phyloP scores from a whole-genome alignment of 768 basidiomycete species.

The Auriscalpium microsporum region DNA sequence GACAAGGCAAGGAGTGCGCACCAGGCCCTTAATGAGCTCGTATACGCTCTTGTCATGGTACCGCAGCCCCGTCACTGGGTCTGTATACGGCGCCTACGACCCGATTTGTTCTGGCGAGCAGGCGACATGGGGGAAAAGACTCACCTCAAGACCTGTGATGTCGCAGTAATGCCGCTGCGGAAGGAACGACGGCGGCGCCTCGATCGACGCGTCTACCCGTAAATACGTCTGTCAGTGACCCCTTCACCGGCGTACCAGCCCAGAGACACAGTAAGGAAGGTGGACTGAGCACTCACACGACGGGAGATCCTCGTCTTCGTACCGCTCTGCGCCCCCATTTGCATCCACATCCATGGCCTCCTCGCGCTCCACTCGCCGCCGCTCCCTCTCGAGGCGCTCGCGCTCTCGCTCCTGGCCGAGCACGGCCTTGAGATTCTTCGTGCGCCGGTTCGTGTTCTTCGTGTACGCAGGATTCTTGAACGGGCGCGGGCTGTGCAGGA shows the following conservation, averaged over 20 bases:
- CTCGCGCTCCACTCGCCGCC: conserved; percentile 40
- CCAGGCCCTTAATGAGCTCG: conserved; percentile 69
- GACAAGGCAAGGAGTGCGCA: conserved; percentile 22
- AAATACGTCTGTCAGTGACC: neutral
- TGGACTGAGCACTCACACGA: conserved; percentile 45
- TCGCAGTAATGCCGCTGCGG: conserved; percentile 77
- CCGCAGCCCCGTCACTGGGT: conserved; percentile 70
- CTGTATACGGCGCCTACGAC: conserved; percentile 69
- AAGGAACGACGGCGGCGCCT: conserved; percentile 75
- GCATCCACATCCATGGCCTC: conserved; percentile 48
- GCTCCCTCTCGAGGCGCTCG: conserved; percentile 60
- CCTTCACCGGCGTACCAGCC: neutral
- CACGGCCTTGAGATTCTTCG: conserved; percentile 75
- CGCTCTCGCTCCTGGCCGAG: conserved; percentile 73
- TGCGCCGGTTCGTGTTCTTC: conserved; percentile 62
- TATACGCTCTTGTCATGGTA: conserved; percentile 87
- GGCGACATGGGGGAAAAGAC: neutral
- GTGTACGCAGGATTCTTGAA: conserved; percentile 71
- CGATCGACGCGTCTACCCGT: conserved; percentile 61
- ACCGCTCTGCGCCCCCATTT: conserved; percentile 22
- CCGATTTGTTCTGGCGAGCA: neutral
- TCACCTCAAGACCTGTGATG: conserved; percentile 76
- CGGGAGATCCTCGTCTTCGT: conserved; percentile 53
- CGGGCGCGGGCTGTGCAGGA: conserved; percentile 57
- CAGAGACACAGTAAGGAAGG: neutral